Evolutionary conservation across 192 early-diverging fungal genomes (phyloP).

Genomic region (Phlyctochytrium bullatum): DNA sequence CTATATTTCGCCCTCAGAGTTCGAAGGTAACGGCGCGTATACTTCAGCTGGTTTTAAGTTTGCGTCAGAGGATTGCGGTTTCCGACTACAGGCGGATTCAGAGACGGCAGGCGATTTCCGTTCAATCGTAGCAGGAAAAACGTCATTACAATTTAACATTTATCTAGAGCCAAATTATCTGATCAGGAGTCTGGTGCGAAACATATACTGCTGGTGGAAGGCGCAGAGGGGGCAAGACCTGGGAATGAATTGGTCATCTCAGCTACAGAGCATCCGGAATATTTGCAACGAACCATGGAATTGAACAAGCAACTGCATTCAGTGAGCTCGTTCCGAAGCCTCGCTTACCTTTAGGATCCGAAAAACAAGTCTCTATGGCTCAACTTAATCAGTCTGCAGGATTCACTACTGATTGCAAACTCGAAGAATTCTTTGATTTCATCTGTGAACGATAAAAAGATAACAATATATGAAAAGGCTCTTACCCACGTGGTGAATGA

Average conservation of each 20-base stretch:
- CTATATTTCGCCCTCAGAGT: too few relatives aligned
- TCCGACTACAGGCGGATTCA: too few relatives aligned
- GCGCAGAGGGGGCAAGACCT: background rate
- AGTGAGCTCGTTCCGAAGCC: slow-evolving; percentile 3
- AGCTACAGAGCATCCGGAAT: slow-evolving; percentile 22
- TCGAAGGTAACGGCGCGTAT: too few relatives aligned
- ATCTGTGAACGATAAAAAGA: slow-evolving; percentile 39
- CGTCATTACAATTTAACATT: background rate
- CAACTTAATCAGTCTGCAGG: slow-evolving; percentile 39
- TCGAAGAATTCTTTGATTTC: background rate
- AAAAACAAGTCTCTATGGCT: slow-evolving; percentile 39
- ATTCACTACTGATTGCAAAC: slow-evolving; percentile 21
- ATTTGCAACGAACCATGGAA: slow-evolving; percentile 12
- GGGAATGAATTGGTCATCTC: background rate
- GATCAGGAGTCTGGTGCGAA: background rate
- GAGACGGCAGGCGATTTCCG: too few relatives aligned
- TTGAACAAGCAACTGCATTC: slow-evolving; percentile 24
- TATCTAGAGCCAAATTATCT: background rate
- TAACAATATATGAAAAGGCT: slow-evolving; percentile 45
- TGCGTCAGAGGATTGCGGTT: too few relatives aligned
- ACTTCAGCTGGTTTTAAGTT: too few relatives aligned
- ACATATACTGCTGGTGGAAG: background rate
- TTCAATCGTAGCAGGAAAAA: too few relatives aligned
- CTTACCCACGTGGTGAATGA: slow-evolving; percentile 23
- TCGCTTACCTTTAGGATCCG: slow-evolving; percentile 25